phyloP scores from a whole-genome alignment of 257 asterid genomes.

The Thymus quinquecostatus region DNA sequence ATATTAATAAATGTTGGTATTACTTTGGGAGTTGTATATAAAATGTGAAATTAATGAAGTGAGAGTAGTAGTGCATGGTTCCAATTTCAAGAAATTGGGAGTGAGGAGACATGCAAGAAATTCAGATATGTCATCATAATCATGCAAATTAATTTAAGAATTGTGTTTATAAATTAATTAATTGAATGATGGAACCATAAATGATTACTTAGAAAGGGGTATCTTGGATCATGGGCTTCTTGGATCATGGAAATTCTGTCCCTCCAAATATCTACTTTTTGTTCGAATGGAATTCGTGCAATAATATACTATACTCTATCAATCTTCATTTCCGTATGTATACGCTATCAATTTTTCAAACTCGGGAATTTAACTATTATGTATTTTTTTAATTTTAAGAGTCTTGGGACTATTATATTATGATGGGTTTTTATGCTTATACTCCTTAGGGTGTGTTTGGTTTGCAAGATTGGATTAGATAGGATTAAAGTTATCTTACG shows the following conservation, averaged over 20 bases:
- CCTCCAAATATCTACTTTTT: slow-evolving; percentile 25
- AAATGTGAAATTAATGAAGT: neutral
- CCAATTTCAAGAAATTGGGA: neutral
- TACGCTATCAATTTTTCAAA: too few species aligned
- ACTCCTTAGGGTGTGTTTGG: too few species aligned
- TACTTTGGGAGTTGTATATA: neutral
- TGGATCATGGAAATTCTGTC: slow-evolving; percentile 60
- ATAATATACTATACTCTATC: too few species aligned
- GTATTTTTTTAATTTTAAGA: too few species aligned
- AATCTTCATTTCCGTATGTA: too few species aligned
- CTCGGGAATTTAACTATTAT: too few species aligned
- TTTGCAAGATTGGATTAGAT: too few species aligned
- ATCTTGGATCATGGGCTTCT: slow-evolving; percentile 87
- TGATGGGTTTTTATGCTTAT: too few species aligned
- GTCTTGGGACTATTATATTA: too few species aligned
- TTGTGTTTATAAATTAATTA: neutral
- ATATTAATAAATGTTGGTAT: neutral
- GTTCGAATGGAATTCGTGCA: neutral
- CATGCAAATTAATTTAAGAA: neutral
- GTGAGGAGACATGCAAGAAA: slow-evolving; percentile 27
- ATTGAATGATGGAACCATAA: neutral
- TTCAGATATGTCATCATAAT: slow-evolving; percentile 16
- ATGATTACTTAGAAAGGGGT: slow-evolving; percentile 42
- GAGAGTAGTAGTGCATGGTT: neutral
- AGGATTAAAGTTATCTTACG: too few species aligned